These are phyloP conservation scores for Kwoniella sp. DNA, from an alignment of 768 basidiomycete genomes.

Conservation along the genomic window DNA sequence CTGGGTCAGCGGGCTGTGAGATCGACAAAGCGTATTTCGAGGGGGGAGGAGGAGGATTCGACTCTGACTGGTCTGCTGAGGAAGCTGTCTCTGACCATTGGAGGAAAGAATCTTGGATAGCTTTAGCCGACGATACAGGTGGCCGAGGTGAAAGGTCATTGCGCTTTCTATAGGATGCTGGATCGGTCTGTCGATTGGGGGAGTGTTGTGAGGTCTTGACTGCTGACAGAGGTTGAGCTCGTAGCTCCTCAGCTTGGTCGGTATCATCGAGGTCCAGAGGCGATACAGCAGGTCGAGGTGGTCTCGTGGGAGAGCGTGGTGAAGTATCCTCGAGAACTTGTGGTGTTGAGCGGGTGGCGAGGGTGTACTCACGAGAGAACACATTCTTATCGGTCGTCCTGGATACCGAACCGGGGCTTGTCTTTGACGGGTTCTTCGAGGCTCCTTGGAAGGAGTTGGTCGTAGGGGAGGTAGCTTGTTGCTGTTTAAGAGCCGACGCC, in stretches of 20 bases:
- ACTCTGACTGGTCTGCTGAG: slow-evolving; percentile 12
- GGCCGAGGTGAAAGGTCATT: neutral
- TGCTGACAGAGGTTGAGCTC: slow-evolving; percentile 11
- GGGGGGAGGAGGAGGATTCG: neutral
- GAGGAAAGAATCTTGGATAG: slow-evolving; percentile 4
- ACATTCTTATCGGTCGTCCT: neutral
- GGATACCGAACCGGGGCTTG: neutral
- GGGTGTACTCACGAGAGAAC: neutral
- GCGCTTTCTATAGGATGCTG: neutral
- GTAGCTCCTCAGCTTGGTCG: slow-evolving; percentile 6
- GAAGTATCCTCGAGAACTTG: neutral
- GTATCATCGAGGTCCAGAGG: slow-evolving; percentile 5
- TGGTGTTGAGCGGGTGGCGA: slow-evolving; percentile 1
- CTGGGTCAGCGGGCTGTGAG: slow-evolving; percentile 2
- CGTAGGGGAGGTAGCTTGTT: neutral
- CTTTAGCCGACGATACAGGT: neutral
- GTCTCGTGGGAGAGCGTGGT: slow-evolving; percentile 8
- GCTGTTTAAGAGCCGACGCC: neutral
- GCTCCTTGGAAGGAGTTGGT: neutral
- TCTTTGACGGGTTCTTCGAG: neutral
- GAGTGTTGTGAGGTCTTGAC: neutral
- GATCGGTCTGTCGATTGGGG: neutral
- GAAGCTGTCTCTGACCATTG: slow-evolving; percentile 17
- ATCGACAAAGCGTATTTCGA: slow-evolving; percentile 8
- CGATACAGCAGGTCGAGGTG: slow-evolving; percentile 15